Evolutionary conservation across 2,329 filamentous ascomycete genomes (phyloP).

Genomic region (Fonsecaea erecta): DNA sequence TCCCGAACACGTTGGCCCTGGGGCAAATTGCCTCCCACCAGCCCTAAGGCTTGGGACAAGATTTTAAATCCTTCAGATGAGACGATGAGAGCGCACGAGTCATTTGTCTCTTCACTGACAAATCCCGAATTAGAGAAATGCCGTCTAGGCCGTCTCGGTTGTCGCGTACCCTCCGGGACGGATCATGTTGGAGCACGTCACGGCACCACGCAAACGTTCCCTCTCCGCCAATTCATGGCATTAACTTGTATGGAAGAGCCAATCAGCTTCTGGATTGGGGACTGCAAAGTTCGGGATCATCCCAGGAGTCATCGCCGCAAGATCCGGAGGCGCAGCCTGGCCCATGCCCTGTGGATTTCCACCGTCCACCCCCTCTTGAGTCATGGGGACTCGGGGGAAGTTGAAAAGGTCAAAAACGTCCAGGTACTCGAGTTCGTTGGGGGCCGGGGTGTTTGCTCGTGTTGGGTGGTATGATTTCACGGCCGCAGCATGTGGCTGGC

Average conservation of each 20-base stretch:
- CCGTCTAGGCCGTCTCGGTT: background rate
- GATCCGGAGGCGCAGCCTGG: slow-evolving; percentile 27
- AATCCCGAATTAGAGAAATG: background rate
- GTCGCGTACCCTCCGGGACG: background rate
- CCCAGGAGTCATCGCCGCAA: slow-evolving; percentile 44
- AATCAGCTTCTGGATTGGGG: slow-evolving; percentile 53
- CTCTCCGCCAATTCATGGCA: slow-evolving; percentile 5
- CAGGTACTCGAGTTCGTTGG: slow-evolving; percentile 85
- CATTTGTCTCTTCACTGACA: background rate
- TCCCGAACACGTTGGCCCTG: background rate
- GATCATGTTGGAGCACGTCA: background rate
- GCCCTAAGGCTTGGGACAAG: background rate
- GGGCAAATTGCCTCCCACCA: background rate
- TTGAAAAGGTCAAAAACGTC: slow-evolving; percentile 97
- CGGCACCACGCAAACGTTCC: background rate
- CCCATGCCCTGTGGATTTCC: slow-evolving; percentile 18
- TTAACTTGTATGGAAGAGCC: slow-evolving; percentile 41
- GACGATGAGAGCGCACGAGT: background rate
- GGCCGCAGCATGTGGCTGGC: slow-evolving; percentile 63
- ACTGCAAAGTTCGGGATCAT: slow-evolving; percentile 54
- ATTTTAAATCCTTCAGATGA: background rate
- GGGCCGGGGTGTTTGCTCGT: slow-evolving; percentile 70
- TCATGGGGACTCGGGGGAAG: slow-evolving; percentile 70
- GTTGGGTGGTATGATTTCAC: slow-evolving; percentile 48
- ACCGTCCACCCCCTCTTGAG: slow-evolving; percentile 36